These are phyloP conservation scores for Cantharellus anzutake DNA, from an alignment of 768 basidiomycete genomes.

Conservation along the genomic window DNA sequence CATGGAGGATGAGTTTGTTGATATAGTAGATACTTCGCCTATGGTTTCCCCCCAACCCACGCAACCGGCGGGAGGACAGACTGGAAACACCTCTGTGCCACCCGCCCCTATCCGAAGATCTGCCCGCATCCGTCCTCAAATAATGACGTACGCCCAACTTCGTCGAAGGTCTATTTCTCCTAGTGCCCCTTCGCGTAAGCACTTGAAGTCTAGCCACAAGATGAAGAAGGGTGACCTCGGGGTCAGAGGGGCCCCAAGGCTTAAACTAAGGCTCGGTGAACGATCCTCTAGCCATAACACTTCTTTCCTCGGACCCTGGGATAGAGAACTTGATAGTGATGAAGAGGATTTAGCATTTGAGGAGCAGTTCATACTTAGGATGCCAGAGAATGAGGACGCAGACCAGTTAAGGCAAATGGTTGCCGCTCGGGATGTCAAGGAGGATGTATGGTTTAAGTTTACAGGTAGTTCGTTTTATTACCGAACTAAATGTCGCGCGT, in stretches of 20 bases:
- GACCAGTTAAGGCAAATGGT: conserved; percentile 70
- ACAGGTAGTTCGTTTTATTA: conserved; percentile 37
- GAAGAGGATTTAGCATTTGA: conserved; percentile 91
- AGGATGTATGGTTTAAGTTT: conserved; percentile 96
- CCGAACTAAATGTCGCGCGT: neutral
- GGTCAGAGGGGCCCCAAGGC: conserved; percentile 30
- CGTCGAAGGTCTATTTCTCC: neutral
- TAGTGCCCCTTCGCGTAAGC: neutral
- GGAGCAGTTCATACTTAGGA: conserved; percentile 85
- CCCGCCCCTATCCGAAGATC: neutral
- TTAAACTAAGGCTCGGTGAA: conserved; percentile 77
- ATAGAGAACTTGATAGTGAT: conserved; percentile 87
- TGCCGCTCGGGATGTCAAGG: conserved; percentile 50
- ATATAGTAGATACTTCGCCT: neutral
- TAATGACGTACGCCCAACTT: neutral
- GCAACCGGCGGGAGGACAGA: neutral
- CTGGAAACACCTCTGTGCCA: neutral
- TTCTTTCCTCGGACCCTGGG: conserved; percentile 78
- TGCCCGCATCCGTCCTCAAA: neutral
- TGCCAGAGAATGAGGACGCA: conserved; percentile 71
- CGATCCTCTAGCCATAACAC: conserved; percentile 63
- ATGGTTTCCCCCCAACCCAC: neutral
- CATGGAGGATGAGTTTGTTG: neutral
- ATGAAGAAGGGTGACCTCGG: neutral
- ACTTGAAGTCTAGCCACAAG: neutral